Evolutionary conservation across 2,329 filamentous ascomycete species (phyloP), one percentile per base, ranked within the genome.

Genomic region (Penicillium janthinellum): DNA sequence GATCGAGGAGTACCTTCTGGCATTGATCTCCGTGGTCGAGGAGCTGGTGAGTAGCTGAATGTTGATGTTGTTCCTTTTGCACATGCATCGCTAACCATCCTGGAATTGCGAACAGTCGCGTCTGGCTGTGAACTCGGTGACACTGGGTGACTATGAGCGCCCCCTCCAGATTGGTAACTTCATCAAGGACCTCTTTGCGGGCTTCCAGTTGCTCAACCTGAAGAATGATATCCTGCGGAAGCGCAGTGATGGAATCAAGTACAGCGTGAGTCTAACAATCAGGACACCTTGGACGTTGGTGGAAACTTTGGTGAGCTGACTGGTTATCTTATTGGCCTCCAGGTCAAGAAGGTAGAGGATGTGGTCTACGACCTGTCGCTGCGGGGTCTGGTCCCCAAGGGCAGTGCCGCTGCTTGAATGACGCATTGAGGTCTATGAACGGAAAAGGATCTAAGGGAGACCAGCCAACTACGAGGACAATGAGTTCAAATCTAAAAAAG

Each of bases 321-420:
- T 57, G 5, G 50, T 53, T 34, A 44, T 52, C 47, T 54, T 56
- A 7, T 41, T 57, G 12, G 6, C 31, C 22, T 66, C 51, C 55
- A 84, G 81, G 92, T 99, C 71, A 99, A 98, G 83, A 94, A 96
- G 75, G 92, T 97, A 12, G 95, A 99, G 81, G 95, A 98, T 73
- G 92, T 99, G 12, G 94, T 98, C 53, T 99, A 99, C 73, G 95
- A 99, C 75, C 80, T 99, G 58, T 94, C 91, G 25, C 79, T 99
- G 72, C 86, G 95, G 60, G 94, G 95, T 53, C 76, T 98, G 71
- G 83, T 96, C 51, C 86, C 89, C 47, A 81, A 84, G 65, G 69
- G 66, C 14, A 58, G 62, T 41, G 55, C 65, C 22, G 61, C 62
- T 25, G 65, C 57, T 37, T 71, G 57, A 59, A 35, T 22, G 35